Base-by-base conservation (phyloP, 345 rosid species). In the Brassica nigra region DNA sequence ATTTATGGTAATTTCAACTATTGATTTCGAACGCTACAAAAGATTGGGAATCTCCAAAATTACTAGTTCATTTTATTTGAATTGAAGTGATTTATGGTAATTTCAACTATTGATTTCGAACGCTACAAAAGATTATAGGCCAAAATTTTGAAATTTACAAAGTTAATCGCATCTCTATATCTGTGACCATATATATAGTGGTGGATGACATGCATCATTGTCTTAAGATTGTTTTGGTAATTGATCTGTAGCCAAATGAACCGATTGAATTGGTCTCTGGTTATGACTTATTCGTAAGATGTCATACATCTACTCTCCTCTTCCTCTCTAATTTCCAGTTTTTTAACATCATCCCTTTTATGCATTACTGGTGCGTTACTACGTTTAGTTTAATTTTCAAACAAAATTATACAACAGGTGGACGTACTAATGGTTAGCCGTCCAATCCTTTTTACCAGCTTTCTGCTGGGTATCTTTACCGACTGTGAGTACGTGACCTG, bases 401-500 rank as follows among this genome's bases (percentile, higher is more conserved):
- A 44, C 37, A 59, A 47, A 78, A 42, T 31, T 8, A 57, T 57
- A 66, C 33, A 55, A 31, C 8, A 1, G 59, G 20, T 65, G 33
- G 70, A 73, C 74, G 73, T 39, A 23, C 18, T 8, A 3, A 16
- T 39, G 67, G 72, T 34, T 58, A 47, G 74, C 78, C 82, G 64
- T 66, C 82, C 82, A 73, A 42, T 59, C 54, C 29, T 31, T 39
- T 54, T 73, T 59, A 73, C 42, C 69, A 61, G 74, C 74, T 79
- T 79, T 67, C 63, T 44, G 70, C 74, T 73, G 78, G 55, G 64
- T 33, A 66, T 61, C 78, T 79, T 79, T 79, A 79, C 78, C 27
- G 65, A 66, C 11, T 37, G 70, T 5, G 52, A 18, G 30, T 66
- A 18, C 69, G 49, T 16, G 68, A 14, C 37, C 0, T 34, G 27